Evolutionary conservation across 257 asterid genomes (phyloP), one percentile per base, ranked within the genome.

Genomic region (Solanum stenotomum): DNA sequence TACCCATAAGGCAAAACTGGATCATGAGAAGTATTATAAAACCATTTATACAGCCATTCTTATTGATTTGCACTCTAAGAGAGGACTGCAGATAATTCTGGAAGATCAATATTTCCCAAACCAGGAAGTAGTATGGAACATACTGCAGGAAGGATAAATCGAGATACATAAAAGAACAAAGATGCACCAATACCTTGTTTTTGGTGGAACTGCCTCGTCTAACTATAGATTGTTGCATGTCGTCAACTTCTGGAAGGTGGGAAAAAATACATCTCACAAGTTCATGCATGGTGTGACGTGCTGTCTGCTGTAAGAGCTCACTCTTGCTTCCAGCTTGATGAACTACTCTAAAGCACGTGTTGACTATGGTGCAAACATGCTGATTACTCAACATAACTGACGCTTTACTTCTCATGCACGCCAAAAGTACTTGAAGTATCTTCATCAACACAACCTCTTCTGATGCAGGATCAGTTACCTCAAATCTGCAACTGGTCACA

Each of bases 401-500:
- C 82, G 95, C 94, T 93, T 96, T 95, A 89, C 98, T 93, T 91
- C 95, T 96, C 98, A 95, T 93, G 91, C 98, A 95, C 75, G 98
- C 97, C 96, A 95, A 90, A 89, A 96, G 98, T 87, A 96, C 98
- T 92, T 95, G 98, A 94, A 95, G 98, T 91, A 96, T 95, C 96
- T 95, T 95, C 94, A 95, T 96, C 76, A 96, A 90, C 65, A 96
- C 98, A 70, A 96, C 95, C 93, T 96, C 99, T 89, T 96, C 99
- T 77, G 99, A 97, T 84, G 96, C 94, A 87, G 98, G 99, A 92
- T 97, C 99, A 88, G 98, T 95, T 70, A 96, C 95, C 93, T 95
- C 98, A n/a, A 97, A 97, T 90, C 99, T 93, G 92, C 99, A 96
- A 96, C 98, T 95, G 52, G 99, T 97, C 87, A 95, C 98, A 87